These are phyloP conservation scores for Amanita phalloides DNA, from an alignment of 768 basidiomycete species.

Conservation along the genomic window DNA sequence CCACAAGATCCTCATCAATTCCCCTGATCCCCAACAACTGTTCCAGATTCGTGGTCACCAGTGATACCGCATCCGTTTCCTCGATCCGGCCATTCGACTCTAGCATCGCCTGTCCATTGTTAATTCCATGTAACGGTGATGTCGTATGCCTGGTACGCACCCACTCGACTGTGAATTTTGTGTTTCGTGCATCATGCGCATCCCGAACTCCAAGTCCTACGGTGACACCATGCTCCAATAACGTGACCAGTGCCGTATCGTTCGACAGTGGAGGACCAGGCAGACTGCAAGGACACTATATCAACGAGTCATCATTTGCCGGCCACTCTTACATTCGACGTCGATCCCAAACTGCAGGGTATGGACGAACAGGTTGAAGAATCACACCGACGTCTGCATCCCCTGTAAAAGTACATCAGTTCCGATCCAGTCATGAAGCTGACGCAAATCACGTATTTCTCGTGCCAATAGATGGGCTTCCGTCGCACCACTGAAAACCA, in stretches of 20 bases:
- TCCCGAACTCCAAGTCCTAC: slow-evolving; percentile 63
- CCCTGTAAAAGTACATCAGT: slow-evolving; percentile 20
- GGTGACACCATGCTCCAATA: slow-evolving; percentile 66
- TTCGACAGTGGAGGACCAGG: slow-evolving; percentile 70
- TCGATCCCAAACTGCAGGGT: slow-evolving; percentile 66
- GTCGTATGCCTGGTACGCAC: slow-evolving; percentile 25
- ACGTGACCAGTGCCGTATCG: slow-evolving; percentile 46
- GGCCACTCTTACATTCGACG: slow-evolving; percentile 41
- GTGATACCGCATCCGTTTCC: slow-evolving; percentile 27
- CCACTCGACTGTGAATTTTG: slow-evolving; percentile 74
- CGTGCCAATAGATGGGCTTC: slow-evolving; percentile 60
- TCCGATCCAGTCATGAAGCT: not conserved
- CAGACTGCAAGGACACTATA: slow-evolving; percentile 26
- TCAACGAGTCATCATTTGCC: not conserved
- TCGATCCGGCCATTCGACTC: slow-evolving; percentile 35
- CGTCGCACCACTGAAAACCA: slow-evolving; percentile 51
- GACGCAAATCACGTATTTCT: slow-evolving; percentile 38
- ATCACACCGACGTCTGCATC: slow-evolving; percentile 39
- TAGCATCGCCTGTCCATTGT: slow-evolving; percentile 27
- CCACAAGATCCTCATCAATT: slow-evolving; percentile 47
- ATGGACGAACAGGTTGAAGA: slow-evolving; percentile 47
- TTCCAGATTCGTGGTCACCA: slow-evolving; percentile 37
- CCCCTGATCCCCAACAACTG: slow-evolving; percentile 26
- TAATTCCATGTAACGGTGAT: not conserved
- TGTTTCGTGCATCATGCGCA: slow-evolving; percentile 65